Evolutionary conservation across 306 rosid species (phyloP).

Genomic region (Citrullus mucosospermus): DNA sequence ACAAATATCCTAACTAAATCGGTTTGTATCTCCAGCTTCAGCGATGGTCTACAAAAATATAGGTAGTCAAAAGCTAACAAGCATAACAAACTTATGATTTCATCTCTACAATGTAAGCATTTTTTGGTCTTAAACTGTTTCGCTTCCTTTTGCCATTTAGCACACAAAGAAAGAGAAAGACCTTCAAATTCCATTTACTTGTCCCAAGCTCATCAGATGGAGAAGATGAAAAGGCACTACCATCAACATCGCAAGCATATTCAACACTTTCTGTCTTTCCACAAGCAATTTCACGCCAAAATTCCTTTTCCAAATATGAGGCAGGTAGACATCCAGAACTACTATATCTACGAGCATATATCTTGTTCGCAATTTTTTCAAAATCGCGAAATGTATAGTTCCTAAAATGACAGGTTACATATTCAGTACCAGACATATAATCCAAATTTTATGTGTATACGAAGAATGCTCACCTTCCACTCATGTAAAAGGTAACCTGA

Average conservation of each 20-base stretch:
- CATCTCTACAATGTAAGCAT: background rate
- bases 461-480: constrained; percentile 60
- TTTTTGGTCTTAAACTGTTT: background rate
- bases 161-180: constrained; percentile 11
- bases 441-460: background rate
- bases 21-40: background rate
- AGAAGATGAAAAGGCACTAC: constrained; percentile 96
- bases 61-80: background rate
- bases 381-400: constrained; percentile 77
- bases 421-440: constrained; percentile 18
- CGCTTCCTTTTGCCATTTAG: background rate
- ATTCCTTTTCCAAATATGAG: constrained; percentile 77
- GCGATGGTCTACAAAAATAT: background rate
- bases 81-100: background rate
- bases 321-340: constrained; percentile 81
- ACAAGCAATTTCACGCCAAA: constrained; percentile 91
- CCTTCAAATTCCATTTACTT: constrained; percentile 98
- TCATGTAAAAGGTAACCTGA: constrained; percentile 88
- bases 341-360: constrained; percentile 72
- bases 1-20: background rate
- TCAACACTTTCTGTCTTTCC: constrained; percentile 93
- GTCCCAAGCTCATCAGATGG: constrained; percentile 73
- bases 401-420: constrained; percentile 36
- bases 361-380: constrained; percentile 96
- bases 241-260: constrained; percentile 99